These are phyloP conservation scores for Elsinoe arachidis DNA, from an alignment of 2,329 filamentous ascomycete species.

Conservation along the genomic window DNA sequence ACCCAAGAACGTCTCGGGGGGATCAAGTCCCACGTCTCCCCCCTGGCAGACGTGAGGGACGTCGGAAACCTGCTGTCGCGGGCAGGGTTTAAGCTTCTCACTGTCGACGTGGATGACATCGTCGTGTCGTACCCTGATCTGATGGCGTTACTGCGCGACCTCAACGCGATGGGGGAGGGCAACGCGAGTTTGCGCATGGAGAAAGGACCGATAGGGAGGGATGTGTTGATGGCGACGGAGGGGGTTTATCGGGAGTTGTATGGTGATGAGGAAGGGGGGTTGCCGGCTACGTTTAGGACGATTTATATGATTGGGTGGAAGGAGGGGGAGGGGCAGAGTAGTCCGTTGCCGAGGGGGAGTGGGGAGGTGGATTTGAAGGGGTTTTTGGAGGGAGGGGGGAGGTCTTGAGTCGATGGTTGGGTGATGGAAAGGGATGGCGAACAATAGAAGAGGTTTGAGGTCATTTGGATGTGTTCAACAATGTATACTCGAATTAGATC, in stretches of 20 bases:
- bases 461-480: too few relatives aligned
- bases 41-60: conserved; percentile 84
- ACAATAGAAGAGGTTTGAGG: too few relatives aligned
- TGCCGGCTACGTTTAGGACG: conserved; percentile 83
- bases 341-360: conserved; percentile 74
- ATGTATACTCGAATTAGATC: too few relatives aligned
- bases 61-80: conserved; percentile 78
- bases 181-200: conserved; percentile 85
- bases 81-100: conserved; percentile 90
- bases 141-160: conserved; percentile 84
- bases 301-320: conserved; percentile 99
- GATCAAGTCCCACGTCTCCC: conserved; percentile 81
- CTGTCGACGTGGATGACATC: conserved; percentile 95
- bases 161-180: conserved; percentile 93
- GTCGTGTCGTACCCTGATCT: conserved; percentile 87
- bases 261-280: conserved; percentile 63
- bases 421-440: too few relatives aligned
- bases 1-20: conserved; percentile 87
- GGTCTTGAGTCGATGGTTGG: background rate
- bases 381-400: conserved; percentile 47
- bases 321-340: conserved; percentile 65
- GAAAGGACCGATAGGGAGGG: conserved; percentile 68
- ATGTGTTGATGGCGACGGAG: conserved; percentile 79
- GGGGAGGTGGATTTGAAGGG: conserved; percentile 86
- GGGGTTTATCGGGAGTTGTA: conserved; percentile 84